phyloP scores from a whole-genome alignment of 352 stramenopile genomes.

The Globisporangium nunn region DNA sequence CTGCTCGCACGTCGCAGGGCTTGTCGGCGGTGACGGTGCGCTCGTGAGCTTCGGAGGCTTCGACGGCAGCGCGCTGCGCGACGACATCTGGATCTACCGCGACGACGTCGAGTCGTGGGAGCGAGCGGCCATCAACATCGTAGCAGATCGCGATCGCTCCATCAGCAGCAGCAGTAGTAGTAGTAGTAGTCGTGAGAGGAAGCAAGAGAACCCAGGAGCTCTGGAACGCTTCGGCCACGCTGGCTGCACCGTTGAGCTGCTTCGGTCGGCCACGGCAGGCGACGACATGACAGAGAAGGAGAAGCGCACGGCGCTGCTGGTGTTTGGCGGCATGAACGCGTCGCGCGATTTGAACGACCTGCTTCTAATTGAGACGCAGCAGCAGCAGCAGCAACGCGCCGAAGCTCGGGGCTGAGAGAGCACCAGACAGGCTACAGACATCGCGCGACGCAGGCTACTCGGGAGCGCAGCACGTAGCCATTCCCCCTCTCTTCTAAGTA shows the following conservation, averaged over 20 bases:
- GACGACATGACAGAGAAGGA: conserved; percentile 1
- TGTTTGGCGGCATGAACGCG: conserved; percentile 58
- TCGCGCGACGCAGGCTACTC: too few relatives aligned
- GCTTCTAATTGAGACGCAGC: conserved; percentile 15
- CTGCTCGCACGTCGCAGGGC: conserved; percentile 32
- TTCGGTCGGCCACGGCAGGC: background rate
- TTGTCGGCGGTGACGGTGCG: conserved; percentile 15
- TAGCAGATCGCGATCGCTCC: background rate
- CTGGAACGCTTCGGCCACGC: conserved; percentile 39
- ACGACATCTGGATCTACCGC: conserved; percentile 37
- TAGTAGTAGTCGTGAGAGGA: too few relatives aligned
- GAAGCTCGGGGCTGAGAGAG: too few relatives aligned
- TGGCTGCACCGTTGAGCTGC: conserved; percentile 3
- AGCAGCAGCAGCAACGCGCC: background rate
- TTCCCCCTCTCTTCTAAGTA: too few relatives aligned
- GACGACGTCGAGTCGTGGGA: conserved; percentile 45
- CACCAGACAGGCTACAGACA: too few relatives aligned
- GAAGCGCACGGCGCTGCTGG: conserved; percentile 17
- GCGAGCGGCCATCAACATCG: background rate
- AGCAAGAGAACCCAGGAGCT: too few relatives aligned
- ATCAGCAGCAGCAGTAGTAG: background rate
- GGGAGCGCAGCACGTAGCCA: too few relatives aligned
- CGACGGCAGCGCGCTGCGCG: conserved; percentile 34
- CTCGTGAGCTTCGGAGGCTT: conserved; percentile 52
- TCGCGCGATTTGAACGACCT: conserved; percentile 36